Conservation (phyloP, 352 stramenopile genomes). For the Phytophthora sansomeana region DNA sequence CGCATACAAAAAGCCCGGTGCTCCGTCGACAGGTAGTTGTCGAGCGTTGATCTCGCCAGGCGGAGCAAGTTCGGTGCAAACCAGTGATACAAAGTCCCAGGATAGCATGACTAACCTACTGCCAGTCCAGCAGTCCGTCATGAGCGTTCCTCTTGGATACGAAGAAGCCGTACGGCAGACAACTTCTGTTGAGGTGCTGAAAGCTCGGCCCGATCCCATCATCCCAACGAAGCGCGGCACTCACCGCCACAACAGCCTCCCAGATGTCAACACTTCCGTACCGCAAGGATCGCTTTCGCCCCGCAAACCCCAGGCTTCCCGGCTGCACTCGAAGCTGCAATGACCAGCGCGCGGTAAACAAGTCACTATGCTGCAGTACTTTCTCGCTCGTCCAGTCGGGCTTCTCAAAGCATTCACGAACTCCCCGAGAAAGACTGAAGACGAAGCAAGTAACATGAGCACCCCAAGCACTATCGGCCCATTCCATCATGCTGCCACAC, state of each 20-base stretch:
- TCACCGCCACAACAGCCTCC: constrained; percentile 21
- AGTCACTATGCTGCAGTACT: constrained; percentile 6
- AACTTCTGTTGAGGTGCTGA: background rate
- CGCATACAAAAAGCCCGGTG: constrained; percentile 14
- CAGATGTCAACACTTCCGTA: constrained; percentile 1
- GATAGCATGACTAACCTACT: constrained; percentile 26
- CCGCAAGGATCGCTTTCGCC: background rate
- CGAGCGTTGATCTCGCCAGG: background rate
- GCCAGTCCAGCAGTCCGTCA: constrained; percentile 39
- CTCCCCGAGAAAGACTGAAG: constrained; percentile 19
- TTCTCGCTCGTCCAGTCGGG: constrained; percentile 6
- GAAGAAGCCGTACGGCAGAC: constrained; percentile 18
- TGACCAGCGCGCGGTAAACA: background rate
- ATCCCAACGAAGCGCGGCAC: constrained; percentile 3
- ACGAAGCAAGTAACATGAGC: constrained; percentile 21
- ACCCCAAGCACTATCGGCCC: constrained; percentile 32
- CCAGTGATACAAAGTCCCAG: constrained; percentile 1
- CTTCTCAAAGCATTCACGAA: background rate
- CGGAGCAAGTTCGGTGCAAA: background rate
- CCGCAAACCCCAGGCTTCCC: background rate
- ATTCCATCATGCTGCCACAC: constrained; percentile 9
- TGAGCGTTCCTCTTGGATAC: constrained; percentile 34
- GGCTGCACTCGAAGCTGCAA: constrained; percentile 8
- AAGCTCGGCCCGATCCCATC: constrained; percentile 7
- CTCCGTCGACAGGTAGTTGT: constrained; percentile 2